Percentiles rank a stretch among this genome's conserved stretches.
Evolutionary conservation across 768 basidiomycete species (phyloP).

Genomic region (Cantharellus anzutake): DNA sequence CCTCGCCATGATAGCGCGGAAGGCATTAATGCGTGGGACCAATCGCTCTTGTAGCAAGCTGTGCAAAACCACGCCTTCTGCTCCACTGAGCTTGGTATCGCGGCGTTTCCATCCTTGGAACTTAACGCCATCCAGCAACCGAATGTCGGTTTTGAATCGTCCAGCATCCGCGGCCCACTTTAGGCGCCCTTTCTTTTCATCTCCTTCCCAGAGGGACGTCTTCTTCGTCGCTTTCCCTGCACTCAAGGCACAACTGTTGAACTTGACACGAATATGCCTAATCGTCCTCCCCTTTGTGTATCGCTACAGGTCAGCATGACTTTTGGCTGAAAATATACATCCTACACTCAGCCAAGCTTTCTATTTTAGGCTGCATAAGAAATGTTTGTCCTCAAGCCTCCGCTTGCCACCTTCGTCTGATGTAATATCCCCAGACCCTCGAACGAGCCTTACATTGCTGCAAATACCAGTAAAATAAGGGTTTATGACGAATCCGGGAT

Average conservation of each 20-base stretch:
- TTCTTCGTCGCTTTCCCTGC: slow-evolving; percentile 25
- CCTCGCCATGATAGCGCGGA: too few species aligned
- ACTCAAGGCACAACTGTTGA: slow-evolving; percentile 22
- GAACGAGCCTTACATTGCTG: slow-evolving; percentile 18
- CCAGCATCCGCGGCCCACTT: background rate
- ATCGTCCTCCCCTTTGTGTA: slow-evolving; percentile 19
- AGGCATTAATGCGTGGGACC: too few species aligned
- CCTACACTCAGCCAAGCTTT: background rate
- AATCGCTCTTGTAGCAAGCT: too few species aligned
- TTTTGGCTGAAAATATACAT: background rate
- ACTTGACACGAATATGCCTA: slow-evolving; percentile 17
- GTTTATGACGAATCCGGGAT: background rate
- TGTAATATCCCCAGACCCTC: slow-evolving; percentile 14
- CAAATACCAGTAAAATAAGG: slow-evolving; percentile 20
- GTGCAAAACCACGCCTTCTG: too few species aligned
- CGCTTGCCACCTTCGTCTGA: slow-evolving; percentile 1
- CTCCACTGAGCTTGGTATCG: too few species aligned
- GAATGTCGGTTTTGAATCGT: too few species aligned
- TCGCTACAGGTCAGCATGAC: slow-evolving; percentile 12
- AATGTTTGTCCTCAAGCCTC: background rate
- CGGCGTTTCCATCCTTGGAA: too few species aligned
- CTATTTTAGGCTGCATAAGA: background rate
- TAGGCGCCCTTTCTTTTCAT: slow-evolving; percentile 16
- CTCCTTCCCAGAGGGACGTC: slow-evolving; percentile 17
- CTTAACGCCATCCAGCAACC: too few species aligned